A percentile compares a stretch with the other conserved stretches of the same genome.
Evolutionary conservation across 371 early-diverging fungal species (phyloP).

Genomic region (Haplosporangium sp.): DNA sequence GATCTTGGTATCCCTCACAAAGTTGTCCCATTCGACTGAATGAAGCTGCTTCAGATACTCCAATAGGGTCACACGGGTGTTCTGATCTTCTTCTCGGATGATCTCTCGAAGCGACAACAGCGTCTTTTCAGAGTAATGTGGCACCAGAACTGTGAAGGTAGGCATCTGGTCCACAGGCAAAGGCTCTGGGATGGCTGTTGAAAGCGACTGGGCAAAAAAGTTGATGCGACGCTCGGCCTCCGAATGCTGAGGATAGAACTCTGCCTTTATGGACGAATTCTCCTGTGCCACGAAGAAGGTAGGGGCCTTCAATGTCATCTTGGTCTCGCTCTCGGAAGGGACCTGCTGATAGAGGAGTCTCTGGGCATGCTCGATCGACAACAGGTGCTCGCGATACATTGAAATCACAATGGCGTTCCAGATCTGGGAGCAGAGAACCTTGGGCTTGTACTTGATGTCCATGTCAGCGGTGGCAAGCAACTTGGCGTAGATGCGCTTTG

Average conservation of each 20-base stretch:
- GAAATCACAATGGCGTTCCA: constrained; percentile 90
- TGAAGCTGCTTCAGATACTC: constrained; percentile 89
- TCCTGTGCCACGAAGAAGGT: constrained; percentile 86
- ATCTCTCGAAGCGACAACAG: constrained; percentile 84
- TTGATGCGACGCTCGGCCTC: constrained; percentile 88
- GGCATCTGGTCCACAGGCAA: constrained; percentile 89
- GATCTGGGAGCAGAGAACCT: constrained; percentile 80
- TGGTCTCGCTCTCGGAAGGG: constrained; percentile 67
- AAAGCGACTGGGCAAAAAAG: constrained; percentile 89
- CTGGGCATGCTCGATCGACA: constrained; percentile 82
- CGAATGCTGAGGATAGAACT: constrained; percentile 79
- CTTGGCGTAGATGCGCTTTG: constrained; percentile 85
- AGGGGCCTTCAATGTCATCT: constrained; percentile 77
- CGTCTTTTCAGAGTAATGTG: constrained; percentile 90
- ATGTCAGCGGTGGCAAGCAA: constrained; percentile 78
- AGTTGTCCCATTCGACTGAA: constrained; percentile 89
- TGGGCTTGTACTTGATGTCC: constrained; percentile 78
- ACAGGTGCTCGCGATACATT: constrained; percentile 86
- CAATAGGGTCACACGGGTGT: constrained; percentile 82
- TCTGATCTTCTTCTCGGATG: constrained; percentile 83
- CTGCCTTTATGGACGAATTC: constrained; percentile 77
- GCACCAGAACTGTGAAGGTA: constrained; percentile 87
- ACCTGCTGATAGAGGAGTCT: constrained; percentile 84
- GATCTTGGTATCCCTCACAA: constrained; percentile 87
- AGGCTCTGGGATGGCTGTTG: constrained; percentile 86